A percentile compares a stretch with the other conserved stretches of the same genome.
Evolutionary conservation across 1,139 yeast genomes (phyloP).

Genomic region (Debaryomyces nepalensis): DNA sequence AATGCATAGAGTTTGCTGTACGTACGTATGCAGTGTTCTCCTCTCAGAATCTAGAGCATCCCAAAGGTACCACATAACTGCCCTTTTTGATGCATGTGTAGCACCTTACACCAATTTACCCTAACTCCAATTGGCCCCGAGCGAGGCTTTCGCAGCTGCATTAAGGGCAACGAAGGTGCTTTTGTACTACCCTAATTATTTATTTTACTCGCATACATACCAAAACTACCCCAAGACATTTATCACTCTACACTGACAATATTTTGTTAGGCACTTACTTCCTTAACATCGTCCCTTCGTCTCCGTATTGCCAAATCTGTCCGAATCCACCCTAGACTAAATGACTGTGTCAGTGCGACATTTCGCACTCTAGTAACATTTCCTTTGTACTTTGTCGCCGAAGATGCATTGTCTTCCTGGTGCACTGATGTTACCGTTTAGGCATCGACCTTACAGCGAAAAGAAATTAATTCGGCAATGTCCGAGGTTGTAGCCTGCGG

Average conservation of each 20-base stretch:
- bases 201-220: not conserved
- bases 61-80: too few relatives aligned
- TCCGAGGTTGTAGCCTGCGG: slow-evolving; percentile 10
- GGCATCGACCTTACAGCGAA: slow-evolving; percentile 10
- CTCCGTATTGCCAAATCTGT: too few relatives aligned
- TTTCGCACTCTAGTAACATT: not conserved
- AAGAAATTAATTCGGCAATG: slow-evolving; percentile 9
- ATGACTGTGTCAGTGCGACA: too few relatives aligned
- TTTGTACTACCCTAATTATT: not conserved
- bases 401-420: too few relatives aligned
- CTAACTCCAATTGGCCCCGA: not conserved
- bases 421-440: not conserved
- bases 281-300: too few relatives aligned
- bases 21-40: too few relatives aligned
- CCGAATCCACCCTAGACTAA: not conserved
- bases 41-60: too few relatives aligned
- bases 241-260: too few relatives aligned
- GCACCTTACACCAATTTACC: not conserved
- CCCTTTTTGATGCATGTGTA: too few relatives aligned
- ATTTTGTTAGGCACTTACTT: too few relatives aligned
- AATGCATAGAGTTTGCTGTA: too few relatives aligned
- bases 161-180: slow-evolving; percentile 1
- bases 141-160: not conserved
- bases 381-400: not conserved
- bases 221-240: not conserved